Evolutionary conservation across 169 alveolate species (phyloP).

Genomic region (Babesia bovis): DNA sequence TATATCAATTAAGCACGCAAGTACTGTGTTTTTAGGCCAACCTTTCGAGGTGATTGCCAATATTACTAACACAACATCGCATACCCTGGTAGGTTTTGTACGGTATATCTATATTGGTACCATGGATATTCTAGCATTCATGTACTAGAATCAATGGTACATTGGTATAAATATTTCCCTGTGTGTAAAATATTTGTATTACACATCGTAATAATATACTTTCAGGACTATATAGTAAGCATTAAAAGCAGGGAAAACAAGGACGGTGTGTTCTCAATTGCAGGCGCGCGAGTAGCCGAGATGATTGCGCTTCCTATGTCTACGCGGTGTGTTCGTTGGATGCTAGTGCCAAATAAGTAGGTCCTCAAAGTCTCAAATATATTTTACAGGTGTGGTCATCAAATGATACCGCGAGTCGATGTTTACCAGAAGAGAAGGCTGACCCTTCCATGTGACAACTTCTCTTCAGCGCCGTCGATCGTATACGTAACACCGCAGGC

Average conservation of each 20-base stretch:
- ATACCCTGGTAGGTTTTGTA: conserved; percentile 31
- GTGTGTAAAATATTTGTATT: background rate
- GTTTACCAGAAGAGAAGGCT: conserved; percentile 11
- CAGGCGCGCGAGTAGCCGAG: conserved; percentile 7
- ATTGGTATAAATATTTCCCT: background rate
- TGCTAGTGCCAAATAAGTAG: conserved; percentile 12
- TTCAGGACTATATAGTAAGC: conserved; percentile 27
- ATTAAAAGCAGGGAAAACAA: background rate
- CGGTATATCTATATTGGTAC: too few relatives aligned
- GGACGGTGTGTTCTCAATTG: background rate
- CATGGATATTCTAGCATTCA: background rate
- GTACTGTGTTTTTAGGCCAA: conserved; percentile 18
- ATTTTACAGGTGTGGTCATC: conserved; percentile 20
- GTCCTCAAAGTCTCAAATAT: background rate
- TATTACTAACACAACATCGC: conserved; percentile 8
- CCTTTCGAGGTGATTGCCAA: conserved; percentile 28
- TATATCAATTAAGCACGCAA: conserved; percentile 7
- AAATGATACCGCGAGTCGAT: conserved; percentile 3
- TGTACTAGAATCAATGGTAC: background rate
- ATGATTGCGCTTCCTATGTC: conserved; percentile 4
- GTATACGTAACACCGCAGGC: conserved; percentile 6
- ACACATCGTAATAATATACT: background rate
- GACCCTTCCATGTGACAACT: background rate
- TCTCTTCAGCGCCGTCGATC: conserved; percentile 15
- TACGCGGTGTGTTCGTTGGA: background rate